These are phyloP conservation scores for Bruguiera parviflora DNA, from an alignment of 345 rosid genomes.

Conservation along the genomic window DNA sequence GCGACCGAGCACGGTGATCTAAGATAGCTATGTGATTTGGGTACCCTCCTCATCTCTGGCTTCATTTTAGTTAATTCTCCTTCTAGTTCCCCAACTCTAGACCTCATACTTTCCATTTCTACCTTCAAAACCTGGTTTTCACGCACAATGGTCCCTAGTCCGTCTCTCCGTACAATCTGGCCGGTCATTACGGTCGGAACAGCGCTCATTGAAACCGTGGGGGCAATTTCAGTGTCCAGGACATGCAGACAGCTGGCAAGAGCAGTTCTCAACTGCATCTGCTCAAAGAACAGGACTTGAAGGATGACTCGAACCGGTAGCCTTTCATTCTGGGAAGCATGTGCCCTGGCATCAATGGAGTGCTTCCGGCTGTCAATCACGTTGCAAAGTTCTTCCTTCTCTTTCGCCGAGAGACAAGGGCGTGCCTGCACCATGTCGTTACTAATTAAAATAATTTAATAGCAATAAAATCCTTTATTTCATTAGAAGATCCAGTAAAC, in stretches of 20 bases:
- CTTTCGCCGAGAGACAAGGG: slow-evolving; percentile 83
- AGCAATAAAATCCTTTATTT: slow-evolving; percentile 11
- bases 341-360: slow-evolving; percentile 90
- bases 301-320: slow-evolving; percentile 84
- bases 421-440: slow-evolving; percentile 61
- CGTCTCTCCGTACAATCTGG: slow-evolving; percentile 76
- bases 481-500: slow-evolving; percentile 15
- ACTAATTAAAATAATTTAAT: slow-evolving; percentile 15
- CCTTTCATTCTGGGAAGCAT: slow-evolving; percentile 93
- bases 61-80: slow-evolving; percentile 77
- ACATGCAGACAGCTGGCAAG: slow-evolving; percentile 68
- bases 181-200: slow-evolving; percentile 38
- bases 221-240: slow-evolving; percentile 58
- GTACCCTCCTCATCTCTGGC: slow-evolving; percentile 69
- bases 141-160: slow-evolving; percentile 82
- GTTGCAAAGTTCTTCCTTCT: slow-evolving; percentile 87
- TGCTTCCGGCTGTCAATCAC: slow-evolving; percentile 80
- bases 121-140: slow-evolving; percentile 80
- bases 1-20: slow-evolving; percentile 60
- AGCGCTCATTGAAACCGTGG: slow-evolving; percentile 31
- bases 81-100: slow-evolving; percentile 79
- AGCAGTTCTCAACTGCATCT: slow-evolving; percentile 88
- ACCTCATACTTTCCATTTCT: slow-evolving; percentile 84
- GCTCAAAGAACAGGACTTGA: slow-evolving; percentile 91
- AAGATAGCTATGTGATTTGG: slow-evolving; percentile 63